These are phyloP conservation scores for Allium cepa DNA, from an alignment of 106 monocot genomes.

Conservation along the genomic window DNA sequence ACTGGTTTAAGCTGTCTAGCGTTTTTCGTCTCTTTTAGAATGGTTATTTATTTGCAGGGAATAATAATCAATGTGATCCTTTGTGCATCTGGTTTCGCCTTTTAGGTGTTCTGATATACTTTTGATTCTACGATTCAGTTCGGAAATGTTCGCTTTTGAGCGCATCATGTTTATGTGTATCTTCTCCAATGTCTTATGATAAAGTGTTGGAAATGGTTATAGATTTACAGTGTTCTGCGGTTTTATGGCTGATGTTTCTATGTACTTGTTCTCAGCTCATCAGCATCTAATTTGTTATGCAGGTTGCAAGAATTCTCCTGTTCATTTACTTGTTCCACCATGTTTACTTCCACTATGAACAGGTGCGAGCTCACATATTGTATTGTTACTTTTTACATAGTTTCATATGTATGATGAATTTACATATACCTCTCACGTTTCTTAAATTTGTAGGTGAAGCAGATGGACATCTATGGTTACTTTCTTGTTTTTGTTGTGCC, in stretches of 20 bases:
- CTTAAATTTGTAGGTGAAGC: slow-evolving; percentile 30
- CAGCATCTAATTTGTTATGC: slow-evolving; percentile 9
- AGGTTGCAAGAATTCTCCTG: slow-evolving; percentile 77
- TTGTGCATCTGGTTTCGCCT: too few species aligned
- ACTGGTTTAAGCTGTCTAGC: too few species aligned
- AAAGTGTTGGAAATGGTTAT: neutral
- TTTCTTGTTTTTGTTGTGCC: slow-evolving; percentile 55
- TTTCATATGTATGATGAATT: neutral
- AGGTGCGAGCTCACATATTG: slow-evolving; percentile 25
- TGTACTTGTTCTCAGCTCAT: neutral
- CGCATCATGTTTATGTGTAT: neutral
- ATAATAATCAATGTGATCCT: too few species aligned
- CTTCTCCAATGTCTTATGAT: neutral
- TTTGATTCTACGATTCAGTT: too few species aligned
- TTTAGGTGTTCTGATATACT: too few species aligned
- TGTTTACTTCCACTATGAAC: slow-evolving; percentile 61
- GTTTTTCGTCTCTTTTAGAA: too few species aligned
- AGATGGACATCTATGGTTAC: slow-evolving; percentile 57
- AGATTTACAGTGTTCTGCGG: neutral
- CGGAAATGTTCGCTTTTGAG: neutral
- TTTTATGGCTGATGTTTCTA: neutral
- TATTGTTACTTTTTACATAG: neutral
- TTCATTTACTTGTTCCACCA: slow-evolving; percentile 82
- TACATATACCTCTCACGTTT: neutral
- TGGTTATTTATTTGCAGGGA: too few species aligned